Conservation (phyloP, 106 monocot genomes). For the Allium cepa region DNA sequence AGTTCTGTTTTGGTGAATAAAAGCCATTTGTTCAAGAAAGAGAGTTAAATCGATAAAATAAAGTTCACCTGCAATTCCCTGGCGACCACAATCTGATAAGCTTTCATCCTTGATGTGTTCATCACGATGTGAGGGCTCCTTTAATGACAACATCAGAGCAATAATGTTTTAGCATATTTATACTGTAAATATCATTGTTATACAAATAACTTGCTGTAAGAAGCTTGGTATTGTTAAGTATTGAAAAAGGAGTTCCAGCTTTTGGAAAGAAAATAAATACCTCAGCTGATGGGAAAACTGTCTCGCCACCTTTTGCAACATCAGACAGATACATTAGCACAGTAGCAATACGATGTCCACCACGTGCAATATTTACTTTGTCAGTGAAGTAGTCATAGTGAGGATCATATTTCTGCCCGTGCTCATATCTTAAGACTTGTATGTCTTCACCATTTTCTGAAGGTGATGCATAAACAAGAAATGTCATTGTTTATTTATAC, state of each 20-base stretch:
- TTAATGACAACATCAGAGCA: too few relatives aligned
- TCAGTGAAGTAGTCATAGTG: conserved; percentile 92
- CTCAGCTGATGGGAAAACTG: conserved; percentile 81
- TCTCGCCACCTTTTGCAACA: conserved; percentile 93
- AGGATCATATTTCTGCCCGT: conserved; percentile 87
- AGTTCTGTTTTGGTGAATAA: too few relatives aligned
- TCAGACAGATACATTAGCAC: conserved; percentile 89
- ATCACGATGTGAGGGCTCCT: conserved; percentile 38
- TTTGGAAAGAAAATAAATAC: conserved; percentile 17
- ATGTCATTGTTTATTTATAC: not conserved
- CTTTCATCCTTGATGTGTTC: conserved; percentile 17
- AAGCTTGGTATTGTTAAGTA: not conserved
- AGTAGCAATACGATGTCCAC: conserved; percentile 92
- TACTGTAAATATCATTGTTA: not conserved
- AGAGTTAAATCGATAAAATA: not conserved
- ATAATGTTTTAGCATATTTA: not conserved
- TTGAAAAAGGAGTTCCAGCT: too few relatives aligned
- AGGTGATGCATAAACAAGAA: not conserved
- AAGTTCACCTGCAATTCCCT: conserved; percentile 67
- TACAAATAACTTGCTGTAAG: not conserved
- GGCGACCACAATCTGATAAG: conserved; percentile 76
- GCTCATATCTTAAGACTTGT: conserved; percentile 82
- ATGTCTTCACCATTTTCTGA: conserved; percentile 96
- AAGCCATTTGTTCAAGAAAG: too few relatives aligned
- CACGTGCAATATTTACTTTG: conserved; percentile 74